phyloP scores from a whole-genome alignment of 768 basidiomycete species.

The Suillus alpinus region DNA sequence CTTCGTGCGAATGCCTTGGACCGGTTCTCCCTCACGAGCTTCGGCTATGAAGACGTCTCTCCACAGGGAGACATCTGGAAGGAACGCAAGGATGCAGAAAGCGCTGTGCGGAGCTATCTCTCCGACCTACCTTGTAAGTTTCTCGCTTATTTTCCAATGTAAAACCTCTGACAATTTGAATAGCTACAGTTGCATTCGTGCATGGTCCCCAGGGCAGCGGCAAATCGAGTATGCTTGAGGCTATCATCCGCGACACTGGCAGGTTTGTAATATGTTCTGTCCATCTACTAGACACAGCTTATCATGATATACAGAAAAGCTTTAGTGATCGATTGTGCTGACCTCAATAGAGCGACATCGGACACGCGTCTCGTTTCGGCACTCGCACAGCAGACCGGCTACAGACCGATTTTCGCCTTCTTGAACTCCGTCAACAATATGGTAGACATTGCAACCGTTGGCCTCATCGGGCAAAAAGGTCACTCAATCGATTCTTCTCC shows the following conservation, averaged over 20 bases:
- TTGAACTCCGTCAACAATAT: conserved; percentile 76
- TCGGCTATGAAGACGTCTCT: conserved; percentile 15
- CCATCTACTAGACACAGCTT: not conserved
- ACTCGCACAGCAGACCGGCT: conserved; percentile 82
- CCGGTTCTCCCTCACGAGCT: conserved; percentile 34
- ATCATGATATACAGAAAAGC: conserved; percentile 45
- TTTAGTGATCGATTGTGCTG: conserved; percentile 81
- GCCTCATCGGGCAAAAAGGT: conserved; percentile 96
- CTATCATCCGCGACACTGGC: conserved; percentile 49
- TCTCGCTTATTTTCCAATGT: not conserved
- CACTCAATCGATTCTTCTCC: not conserved
- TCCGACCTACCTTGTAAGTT: conserved; percentile 69
- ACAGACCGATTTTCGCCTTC: conserved; percentile 87
- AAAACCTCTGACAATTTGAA: conserved; percentile 11
- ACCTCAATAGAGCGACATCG: conserved; percentile 64
- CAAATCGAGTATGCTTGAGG: conserved; percentile 58
- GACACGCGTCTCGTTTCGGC: conserved; percentile 65
- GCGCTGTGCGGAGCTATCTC: conserved; percentile 66
- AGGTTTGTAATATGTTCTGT: conserved; percentile 36
- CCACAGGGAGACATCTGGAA: conserved; percentile 63
- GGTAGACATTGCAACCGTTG: conserved; percentile 89
- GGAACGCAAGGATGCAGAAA: conserved; percentile 78
- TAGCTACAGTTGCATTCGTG: conserved; percentile 74
- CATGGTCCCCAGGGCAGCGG: conserved; percentile 86
- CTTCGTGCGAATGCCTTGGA: conserved; percentile 60